Base-by-base conservation (phyloP, 2,329 filamentous ascomycete genomes). In the Arthrobotrys sinensis region DNA sequence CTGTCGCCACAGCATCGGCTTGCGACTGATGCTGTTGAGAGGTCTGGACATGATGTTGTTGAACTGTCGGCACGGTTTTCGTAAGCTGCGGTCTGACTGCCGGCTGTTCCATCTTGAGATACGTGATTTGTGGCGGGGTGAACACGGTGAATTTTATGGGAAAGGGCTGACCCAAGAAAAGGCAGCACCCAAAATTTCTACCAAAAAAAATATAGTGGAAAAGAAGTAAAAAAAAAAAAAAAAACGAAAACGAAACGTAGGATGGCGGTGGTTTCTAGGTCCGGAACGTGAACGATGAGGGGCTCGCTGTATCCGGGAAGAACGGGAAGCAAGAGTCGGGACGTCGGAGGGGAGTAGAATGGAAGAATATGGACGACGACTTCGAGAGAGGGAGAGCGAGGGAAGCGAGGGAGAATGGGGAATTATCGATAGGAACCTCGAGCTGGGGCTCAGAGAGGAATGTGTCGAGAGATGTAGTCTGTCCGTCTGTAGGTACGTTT, bases 81-180 rank as follows among this genome's bases (percentile, higher is more conserved):
- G 73, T 77, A 71, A 77, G 73, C 73, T 77, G 73, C 45, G 73
- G 73, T 77, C 73, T 77, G 73, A 77, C 73, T 70, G 73, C 73
- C 73, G 73, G 73, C 38, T 77, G 73, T 64, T 77, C 73, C 73
- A 77, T 77, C 73, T 70, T 77, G 73, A 77, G 73, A 71, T 77
- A 77, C 73, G 73, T 68, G 73, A 77, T 77, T 34, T 77, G 73
- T 77, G 73, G 73, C 73, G 73, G 73, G 73, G 73, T 77, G 73
- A 77, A 77, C 73, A 77, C 73, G 73, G 66, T 77, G 73, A 77
- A 77, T 24, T 64, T 60, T 65, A 36, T 70, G 50, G 36, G 66
- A 62, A 60, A 70, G 66, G 57, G 73, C 60, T 71, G 60, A 63
- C 65, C 73, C 66, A 50, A 67, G 66, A 50, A 70, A 60, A 77